These are phyloP conservation scores for Thalassia testudinum DNA, from an alignment of 116 monocot genomes.

Conservation along the genomic window DNA sequence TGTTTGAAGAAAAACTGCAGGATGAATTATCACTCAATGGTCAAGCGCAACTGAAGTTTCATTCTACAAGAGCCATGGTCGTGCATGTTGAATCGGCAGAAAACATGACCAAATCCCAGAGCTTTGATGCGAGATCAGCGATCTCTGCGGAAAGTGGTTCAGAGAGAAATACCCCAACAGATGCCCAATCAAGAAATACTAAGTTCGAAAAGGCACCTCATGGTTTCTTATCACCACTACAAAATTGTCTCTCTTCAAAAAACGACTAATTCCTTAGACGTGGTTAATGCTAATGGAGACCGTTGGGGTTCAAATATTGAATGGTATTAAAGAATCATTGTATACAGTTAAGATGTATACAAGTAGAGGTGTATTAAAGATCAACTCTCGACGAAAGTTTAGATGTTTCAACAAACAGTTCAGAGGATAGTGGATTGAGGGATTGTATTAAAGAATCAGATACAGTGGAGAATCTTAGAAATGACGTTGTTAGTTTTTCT, in stretches of 20 bases:
- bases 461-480: constrained; percentile 30
- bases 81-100: constrained; percentile 16
- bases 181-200: constrained; percentile 12
- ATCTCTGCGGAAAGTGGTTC: constrained; percentile 39
- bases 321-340: constrained; percentile 25
- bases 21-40: constrained; percentile 8
- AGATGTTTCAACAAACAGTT: constrained; percentile 48
- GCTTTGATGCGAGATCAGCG: constrained; percentile 31
- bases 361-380: too few species aligned
- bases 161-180: constrained; percentile 34
- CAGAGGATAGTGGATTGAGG: constrained; percentile 18
- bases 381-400: constrained; percentile 39
- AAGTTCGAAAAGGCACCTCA: constrained; percentile 11
- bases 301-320: constrained; percentile 18
- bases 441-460: constrained; percentile 28
- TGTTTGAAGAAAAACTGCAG: constrained; percentile 13
- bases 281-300: constrained; percentile 14
- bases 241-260: constrained; percentile 24
- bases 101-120: constrained; percentile 31
- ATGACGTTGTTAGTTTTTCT: constrained; percentile 27
- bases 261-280: constrained; percentile 14
- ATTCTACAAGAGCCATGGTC: constrained; percentile 25
- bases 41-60: constrained; percentile 6
- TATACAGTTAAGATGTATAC: too few species aligned
- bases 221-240: constrained; percentile 27